phyloP scores from a whole-genome alignment of 2,329 filamentous ascomycete species.

The Orbilia oligospora region DNA sequence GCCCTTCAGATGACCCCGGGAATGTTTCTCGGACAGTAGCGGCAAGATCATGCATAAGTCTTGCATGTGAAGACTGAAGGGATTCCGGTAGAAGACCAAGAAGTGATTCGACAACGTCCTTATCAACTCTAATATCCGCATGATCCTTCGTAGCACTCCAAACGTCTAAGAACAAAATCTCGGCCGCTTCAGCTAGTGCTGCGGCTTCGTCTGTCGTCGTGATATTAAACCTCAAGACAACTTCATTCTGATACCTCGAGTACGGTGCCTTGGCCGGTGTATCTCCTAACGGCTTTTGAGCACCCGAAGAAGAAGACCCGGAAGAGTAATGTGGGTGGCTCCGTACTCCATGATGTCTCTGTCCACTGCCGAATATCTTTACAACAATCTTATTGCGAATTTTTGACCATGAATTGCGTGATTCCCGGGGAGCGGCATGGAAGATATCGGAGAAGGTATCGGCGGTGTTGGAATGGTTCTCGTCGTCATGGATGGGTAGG shows the following conservation, averaged over 20 bases:
- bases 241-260: conserved; percentile 78
- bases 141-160: conserved; percentile 88
- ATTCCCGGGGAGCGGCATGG: conserved; percentile 40
- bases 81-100: conserved; percentile 82
- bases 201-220: conserved; percentile 77
- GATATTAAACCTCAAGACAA: conserved; percentile 91
- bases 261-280: conserved; percentile 40
- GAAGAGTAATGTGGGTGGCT: conserved; percentile 63
- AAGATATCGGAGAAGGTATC: conserved; percentile 52
- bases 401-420: conserved; percentile 53
- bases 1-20: conserved; percentile 68
- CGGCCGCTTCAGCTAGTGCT: conserved; percentile 79
- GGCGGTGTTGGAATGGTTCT: conserved; percentile 31
- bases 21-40: conserved; percentile 83
- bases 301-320: conserved; percentile 39
- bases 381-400: conserved; percentile 62
- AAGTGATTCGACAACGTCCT: conserved; percentile 82
- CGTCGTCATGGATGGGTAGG: conserved; percentile 52
- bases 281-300: conserved; percentile 54
- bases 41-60: conserved; percentile 84
- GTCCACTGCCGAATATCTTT: conserved; percentile 62
- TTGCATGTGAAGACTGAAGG: conserved; percentile 78
- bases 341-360: conserved; percentile 63
- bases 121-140: conserved; percentile 85
- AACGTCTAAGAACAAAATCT: conserved; percentile 85